Percentiles rank a stretch among this genome's conserved stretches.
These are phyloP conservation scores for Andrographis paniculata DNA, from an alignment of 305 asterid genomes.

Conservation along the genomic window DNA sequence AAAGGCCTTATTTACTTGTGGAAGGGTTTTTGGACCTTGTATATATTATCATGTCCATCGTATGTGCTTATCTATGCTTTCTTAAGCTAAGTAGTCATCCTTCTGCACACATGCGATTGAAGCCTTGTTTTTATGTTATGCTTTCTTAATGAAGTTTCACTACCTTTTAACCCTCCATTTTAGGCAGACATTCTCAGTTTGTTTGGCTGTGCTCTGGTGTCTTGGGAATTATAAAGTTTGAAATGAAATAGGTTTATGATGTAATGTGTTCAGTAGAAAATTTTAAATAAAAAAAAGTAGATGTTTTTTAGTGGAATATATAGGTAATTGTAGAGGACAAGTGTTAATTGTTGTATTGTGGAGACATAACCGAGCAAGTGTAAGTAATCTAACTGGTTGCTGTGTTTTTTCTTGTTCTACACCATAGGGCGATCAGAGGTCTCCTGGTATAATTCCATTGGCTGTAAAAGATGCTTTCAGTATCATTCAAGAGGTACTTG, in stretches of 20 bases:
- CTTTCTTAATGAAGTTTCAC: constrained; percentile 14
- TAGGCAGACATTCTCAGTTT: constrained; percentile 17
- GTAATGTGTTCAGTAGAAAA: no score
- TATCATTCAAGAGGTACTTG: constrained; percentile 95
- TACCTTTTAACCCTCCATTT: constrained; percentile 13
- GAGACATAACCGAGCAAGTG: neutral
- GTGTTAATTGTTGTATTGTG: neutral
- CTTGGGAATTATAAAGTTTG: no score
- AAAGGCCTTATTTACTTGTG: constrained; percentile 11
- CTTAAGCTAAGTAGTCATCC: constrained; percentile 14
- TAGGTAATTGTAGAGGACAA: neutral
- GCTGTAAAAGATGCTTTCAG: constrained; percentile 98
- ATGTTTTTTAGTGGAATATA: no score
- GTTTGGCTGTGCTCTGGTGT: no score
- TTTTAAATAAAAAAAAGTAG: no score
- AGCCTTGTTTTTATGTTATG: constrained; percentile 15
- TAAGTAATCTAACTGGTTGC: constrained; percentile 5
- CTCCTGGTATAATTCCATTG: constrained; percentile 97
- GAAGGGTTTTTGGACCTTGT: neutral
- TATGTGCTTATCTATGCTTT: constrained; percentile 13
- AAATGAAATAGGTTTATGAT: no score
- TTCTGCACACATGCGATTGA: constrained; percentile 7
- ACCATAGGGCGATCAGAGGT: constrained; percentile 97
- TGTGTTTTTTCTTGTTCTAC: constrained; percentile 8
- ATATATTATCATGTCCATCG: constrained; percentile 9